Evolutionary conservation across 495 filamentous ascomycete species (phyloP).

Genomic region (Bacidia rubella): DNA sequence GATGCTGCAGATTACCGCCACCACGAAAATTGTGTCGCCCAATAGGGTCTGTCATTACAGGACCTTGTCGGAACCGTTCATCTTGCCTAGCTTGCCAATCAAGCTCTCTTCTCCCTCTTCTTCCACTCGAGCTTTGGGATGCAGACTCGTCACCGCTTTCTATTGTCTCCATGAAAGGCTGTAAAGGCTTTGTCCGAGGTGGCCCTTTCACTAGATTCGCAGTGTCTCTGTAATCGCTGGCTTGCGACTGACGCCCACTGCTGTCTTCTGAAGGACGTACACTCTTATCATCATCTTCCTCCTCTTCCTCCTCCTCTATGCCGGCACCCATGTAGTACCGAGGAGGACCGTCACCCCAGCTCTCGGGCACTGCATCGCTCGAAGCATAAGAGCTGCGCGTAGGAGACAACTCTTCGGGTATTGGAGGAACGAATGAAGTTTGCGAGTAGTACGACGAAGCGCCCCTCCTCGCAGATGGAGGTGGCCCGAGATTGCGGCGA

Average conservation of each 20-base stretch:
- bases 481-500: conserved; percentile 23
- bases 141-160: conserved; percentile 25
- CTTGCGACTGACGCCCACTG: conserved; percentile 19
- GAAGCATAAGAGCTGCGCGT: conserved; percentile 66
- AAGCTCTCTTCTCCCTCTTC: conserved; percentile 16
- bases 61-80: conserved; percentile 10
- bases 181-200: conserved; percentile 61
- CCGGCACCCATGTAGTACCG: conserved; percentile 32
- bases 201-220: conserved; percentile 60
- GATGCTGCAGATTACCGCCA: conserved; percentile 11
- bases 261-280: conserved; percentile 5
- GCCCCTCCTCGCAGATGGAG: conserved; percentile 53
- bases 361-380: conserved; percentile 63
- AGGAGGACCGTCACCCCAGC: conserved; percentile 45
- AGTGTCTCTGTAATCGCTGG: conserved; percentile 45
- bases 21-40: conserved; percentile 17
- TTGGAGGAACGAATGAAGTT: conserved; percentile 70
- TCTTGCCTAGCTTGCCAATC: conserved; percentile 21
- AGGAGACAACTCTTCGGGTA: conserved; percentile 64
- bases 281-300: conserved; percentile 20
- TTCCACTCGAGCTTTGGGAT: conserved; percentile 8
- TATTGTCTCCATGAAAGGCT: conserved; percentile 57
- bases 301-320: conserved; percentile 30
- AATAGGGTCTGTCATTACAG: conserved; percentile 18
- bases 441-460: conserved; percentile 54